Evolutionary conservation across 2,329 filamentous ascomycete genomes (phyloP), one percentile per base, ranked within the genome.

Genomic region (Colletotrichum plurivorum): DNA sequence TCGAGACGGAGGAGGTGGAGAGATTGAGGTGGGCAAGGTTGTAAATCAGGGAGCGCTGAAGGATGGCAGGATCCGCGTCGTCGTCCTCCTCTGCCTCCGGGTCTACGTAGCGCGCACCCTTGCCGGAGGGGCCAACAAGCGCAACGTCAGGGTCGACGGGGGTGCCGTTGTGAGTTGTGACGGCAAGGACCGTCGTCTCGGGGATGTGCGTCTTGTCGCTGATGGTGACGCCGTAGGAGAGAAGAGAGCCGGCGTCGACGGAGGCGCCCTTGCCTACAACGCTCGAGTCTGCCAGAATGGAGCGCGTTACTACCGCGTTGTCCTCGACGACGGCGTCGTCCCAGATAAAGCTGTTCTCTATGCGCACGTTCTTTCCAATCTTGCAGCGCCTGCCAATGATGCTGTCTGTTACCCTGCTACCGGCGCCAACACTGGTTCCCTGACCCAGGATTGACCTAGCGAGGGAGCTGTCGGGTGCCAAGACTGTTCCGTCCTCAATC

Each of bases 311-410:
- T 25, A 87, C 87, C 16, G 92, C 86, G 20, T 90, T 91, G 76
- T 98, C 94, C 1, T 90, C 92, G 73, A 99, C 89, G 5, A 87
- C 88, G 0, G 90, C 90, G 74, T 94, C 89, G 74, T 98, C 94
- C 95, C 95, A 98, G 71, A 99, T 89, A 74, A 94, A 95, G 22
- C 93, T 92, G 73, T 94, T 88, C 55, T 93, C 87, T 70, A 99
- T 89, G 45, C 85, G 88, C 31, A 96, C 95, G 72, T 96, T 93
- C 73, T 89, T 91, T 7, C 96, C 96, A 73, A 99, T 96, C 72
- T 90, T 90, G 81, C 95, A 98, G 73, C 93, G 88, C 70, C 92
- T 89, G 39, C 96, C 96, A 69, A 99, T 90, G 54, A 96, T 89
- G 75, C 92, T 95, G 79, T 93, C 92, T 9, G 85, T 85, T 39